phyloP scores from a whole-genome alignment of 2,329 filamentous ascomycete species.

The Lecanoromycetidae sp. region DNA sequence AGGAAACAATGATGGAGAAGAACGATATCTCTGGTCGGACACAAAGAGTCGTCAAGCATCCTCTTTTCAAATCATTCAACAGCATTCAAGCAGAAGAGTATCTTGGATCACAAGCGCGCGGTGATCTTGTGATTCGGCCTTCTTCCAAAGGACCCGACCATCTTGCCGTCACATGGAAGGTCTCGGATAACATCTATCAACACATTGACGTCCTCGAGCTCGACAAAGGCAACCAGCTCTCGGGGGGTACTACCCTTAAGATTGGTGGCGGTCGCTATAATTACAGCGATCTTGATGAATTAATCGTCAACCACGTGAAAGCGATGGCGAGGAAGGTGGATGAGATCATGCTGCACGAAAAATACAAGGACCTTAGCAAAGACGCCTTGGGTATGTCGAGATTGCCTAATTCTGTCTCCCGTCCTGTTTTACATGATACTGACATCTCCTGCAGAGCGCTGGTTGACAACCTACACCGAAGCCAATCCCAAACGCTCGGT shows the following conservation, averaged over 20 bases:
- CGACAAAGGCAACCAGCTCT: conserved; percentile 94
- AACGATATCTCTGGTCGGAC: conserved; percentile 74
- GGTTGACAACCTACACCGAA: conserved; percentile 90
- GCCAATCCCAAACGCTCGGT: conserved; percentile 89
- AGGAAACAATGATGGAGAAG: conserved; percentile 72
- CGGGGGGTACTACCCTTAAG: conserved; percentile 72
- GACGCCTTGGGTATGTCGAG: conserved; percentile 65
- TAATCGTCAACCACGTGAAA: conserved; percentile 95
- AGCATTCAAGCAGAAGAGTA: conserved; percentile 86
- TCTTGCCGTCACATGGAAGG: conserved; percentile 94
- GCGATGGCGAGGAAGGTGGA: conserved; percentile 96
- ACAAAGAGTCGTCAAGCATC: conserved; percentile 94
- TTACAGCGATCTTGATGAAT: conserved; percentile 90
- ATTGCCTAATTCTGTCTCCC: background rate
- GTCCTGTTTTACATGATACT: conserved; percentile 14
- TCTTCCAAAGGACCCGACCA: conserved; percentile 94
- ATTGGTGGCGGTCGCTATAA: conserved; percentile 81
- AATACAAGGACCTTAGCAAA: conserved; percentile 73
- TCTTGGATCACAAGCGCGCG: conserved; percentile 69
- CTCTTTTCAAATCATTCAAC: conserved; percentile 89
- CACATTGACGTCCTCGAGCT: conserved; percentile 95
- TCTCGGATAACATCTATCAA: conserved; percentile 89
- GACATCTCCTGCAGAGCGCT: conserved; percentile 54
- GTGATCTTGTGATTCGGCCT: conserved; percentile 88
- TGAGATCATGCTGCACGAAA: conserved; percentile 88